Conservation (phyloP, 2,329 filamentous ascomycete species). For the Microdochium paspali region DNA sequence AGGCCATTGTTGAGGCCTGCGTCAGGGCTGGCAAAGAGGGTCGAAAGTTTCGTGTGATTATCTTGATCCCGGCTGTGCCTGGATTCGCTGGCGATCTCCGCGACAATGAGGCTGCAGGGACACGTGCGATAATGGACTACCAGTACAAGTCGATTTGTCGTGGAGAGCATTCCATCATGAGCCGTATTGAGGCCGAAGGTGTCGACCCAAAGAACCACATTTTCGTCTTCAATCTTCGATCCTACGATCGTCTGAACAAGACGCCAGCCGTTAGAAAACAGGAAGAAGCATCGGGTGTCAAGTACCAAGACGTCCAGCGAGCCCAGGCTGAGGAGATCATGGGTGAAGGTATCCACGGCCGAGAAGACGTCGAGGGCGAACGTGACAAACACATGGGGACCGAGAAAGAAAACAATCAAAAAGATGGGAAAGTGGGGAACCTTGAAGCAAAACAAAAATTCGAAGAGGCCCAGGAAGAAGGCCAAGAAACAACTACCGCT, state of each 20-base stretch:
- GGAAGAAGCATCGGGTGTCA: constrained; percentile 73
- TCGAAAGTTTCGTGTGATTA: constrained; percentile 83
- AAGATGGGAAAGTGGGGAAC: constrained; percentile 22
- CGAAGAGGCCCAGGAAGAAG: constrained; percentile 33
- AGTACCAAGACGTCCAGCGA: constrained; percentile 77
- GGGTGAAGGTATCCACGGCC: constrained; percentile 60
- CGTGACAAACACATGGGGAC: constrained; percentile 39
- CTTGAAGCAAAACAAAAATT: constrained; percentile 42
- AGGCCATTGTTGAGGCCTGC: constrained; percentile 83
- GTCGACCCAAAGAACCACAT: constrained; percentile 74
- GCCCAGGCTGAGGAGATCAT: constrained; percentile 87
- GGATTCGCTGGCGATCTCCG: constrained; percentile 90
- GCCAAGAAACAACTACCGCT: constrained; percentile 24
- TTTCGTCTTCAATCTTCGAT: constrained; percentile 88
- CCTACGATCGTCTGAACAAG: constrained; percentile 85
- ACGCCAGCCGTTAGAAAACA: constrained; percentile 64
- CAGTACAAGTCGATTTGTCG: constrained; percentile 95
- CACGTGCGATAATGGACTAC: constrained; percentile 94
- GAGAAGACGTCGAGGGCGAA: constrained; percentile 31
- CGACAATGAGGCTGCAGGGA: constrained; percentile 74
- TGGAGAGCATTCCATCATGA: constrained; percentile 85
- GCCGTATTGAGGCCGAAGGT: constrained; percentile 61
- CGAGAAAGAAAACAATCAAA: constrained; percentile 24
- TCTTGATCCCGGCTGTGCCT: constrained; percentile 83
- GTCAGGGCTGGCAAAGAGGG: constrained; percentile 71